Conservation (phyloP, 345 rosid genomes). For the Hibiscus trionum region DNA sequence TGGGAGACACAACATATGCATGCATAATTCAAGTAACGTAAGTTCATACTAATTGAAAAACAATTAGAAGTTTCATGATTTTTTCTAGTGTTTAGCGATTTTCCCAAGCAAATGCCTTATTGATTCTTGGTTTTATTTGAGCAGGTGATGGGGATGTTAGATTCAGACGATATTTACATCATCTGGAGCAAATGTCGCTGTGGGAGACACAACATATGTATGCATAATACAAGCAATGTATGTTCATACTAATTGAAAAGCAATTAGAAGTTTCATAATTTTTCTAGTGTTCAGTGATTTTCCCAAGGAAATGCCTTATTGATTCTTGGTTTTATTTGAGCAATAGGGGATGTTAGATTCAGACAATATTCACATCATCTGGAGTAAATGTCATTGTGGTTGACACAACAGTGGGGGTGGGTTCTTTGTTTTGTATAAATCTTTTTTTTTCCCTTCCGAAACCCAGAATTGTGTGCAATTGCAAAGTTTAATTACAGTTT, state of each 20-base stretch:
- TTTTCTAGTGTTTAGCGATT: neutral
- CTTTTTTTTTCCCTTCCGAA: neutral
- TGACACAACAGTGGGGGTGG: too few relatives aligned
- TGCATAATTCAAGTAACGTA: too few relatives aligned
- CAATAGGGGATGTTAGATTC: too few relatives aligned
- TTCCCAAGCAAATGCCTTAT: neutral
- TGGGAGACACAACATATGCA: too few relatives aligned
- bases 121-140: neutral
- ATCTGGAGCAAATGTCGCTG: too few relatives aligned
- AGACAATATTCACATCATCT: neutral
- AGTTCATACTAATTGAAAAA: neutral
- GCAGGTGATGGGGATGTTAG: neutral
- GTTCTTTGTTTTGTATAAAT: neutral
- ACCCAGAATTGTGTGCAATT: too few relatives aligned
- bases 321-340: neutral
- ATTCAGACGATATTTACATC: too few relatives aligned
- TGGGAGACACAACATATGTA: too few relatives aligned
- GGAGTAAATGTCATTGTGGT: neutral
- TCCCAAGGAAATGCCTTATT: neutral
- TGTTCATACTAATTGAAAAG: too few relatives aligned
- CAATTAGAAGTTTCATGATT: neutral
- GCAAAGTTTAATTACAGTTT: too few relatives aligned
- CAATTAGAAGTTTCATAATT: neutral
- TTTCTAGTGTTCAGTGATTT: neutral
- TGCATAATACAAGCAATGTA: too few relatives aligned